Base-by-base conservation (phyloP, 1,284 basidiomycete species). In the Puccinia hordei region DNA sequence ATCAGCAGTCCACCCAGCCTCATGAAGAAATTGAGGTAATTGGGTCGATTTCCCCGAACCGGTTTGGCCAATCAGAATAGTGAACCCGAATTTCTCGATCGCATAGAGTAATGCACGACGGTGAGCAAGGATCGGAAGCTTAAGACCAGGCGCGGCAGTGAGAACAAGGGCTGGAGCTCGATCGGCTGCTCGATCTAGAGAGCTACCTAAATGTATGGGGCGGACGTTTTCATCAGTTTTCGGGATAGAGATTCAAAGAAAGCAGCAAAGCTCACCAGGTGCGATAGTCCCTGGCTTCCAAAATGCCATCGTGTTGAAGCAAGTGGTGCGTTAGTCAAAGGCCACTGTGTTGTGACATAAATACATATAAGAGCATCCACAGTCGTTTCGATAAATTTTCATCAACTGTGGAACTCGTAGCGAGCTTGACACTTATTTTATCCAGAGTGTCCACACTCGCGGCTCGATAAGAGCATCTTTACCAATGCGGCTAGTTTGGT, bases 41-140 rank as follows among this genome's bases (percentile, higher is more conserved):
- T 98, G 94, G 82, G 95, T 98, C 13, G 95, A 97, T 87, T 99
- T 99, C 80, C 97, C 96, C 81, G 93, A 97, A 4, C 96, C 97
- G 0, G 96, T 99, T 85, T 98, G 94, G 15, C 94, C 95, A 30
- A 98, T 92, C 6, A 89, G 61, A 59, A 85, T 83, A 17, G 73
- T 76, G 75, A 69, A 57, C 22, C 33, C 73, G 66, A 82, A 63
- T 13, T 74, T 55, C 57, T 79, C 59, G n/a, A 83, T 73, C 15
- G 76, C 51, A 46, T 79, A 78, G 24, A 83, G 79, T 33, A 77
- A 69, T 15, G 71, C 44, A 24, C 81, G 78, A 33, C 82, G 81
- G 65, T 81, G 41, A 8, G 81, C 71, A 46, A 81, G 83, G 30
- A 95, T 88, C 6, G 91, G 90, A 8, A 86, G 83, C 75, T 85